These are phyloP conservation scores for Diplocarpon rosae DNA, from an alignment of 2,329 filamentous ascomycete genomes.

Conservation along the genomic window DNA sequence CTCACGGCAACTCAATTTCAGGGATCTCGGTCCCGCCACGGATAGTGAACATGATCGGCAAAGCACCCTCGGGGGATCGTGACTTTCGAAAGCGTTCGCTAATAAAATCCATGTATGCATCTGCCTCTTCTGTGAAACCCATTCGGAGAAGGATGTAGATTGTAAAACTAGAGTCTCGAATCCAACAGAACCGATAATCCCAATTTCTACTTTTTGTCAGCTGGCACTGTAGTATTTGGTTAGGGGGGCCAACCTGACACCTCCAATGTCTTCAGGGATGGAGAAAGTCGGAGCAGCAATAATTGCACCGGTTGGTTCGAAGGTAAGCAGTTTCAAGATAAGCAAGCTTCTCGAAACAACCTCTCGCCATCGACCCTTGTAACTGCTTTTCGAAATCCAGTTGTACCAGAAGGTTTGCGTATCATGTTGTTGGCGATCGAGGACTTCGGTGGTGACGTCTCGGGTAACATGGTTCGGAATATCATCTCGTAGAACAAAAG, in stretches of 20 bases:
- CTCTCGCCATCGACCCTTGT: conserved; percentile 62
- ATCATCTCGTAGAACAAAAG: conserved; percentile 57
- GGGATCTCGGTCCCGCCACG: conserved; percentile 64
- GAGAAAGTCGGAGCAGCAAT: conserved; percentile 69
- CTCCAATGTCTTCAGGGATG: conserved; percentile 63
- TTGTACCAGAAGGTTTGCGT: conserved; percentile 64
- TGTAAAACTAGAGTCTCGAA: conserved; percentile 66
- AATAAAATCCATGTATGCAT: conserved; percentile 71
- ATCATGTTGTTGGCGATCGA: conserved; percentile 54
- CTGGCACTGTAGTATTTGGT: too few species aligned
- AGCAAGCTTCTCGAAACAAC: conserved; percentile 60
- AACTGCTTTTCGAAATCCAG: conserved; percentile 61
- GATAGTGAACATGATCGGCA: conserved; percentile 78
- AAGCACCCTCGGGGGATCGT: conserved; percentile 44
- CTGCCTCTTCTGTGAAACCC: conserved; percentile 64
- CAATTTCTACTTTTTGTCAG: conserved; percentile 36
- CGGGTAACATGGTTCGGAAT: conserved; percentile 44
- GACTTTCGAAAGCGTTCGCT: conserved; percentile 57
- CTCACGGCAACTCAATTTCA: conserved; percentile 47
- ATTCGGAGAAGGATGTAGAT: conserved; percentile 68
- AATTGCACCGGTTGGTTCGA: conserved; percentile 68
- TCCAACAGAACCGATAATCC: conserved; percentile 72
- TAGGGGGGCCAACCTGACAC: conserved; percentile 32
- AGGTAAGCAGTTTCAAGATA: conserved; percentile 66
- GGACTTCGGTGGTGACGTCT: conserved; percentile 44